These are phyloP conservation scores for Primulina eburnea DNA, from an alignment of 257 asterid genomes.

Conservation along the genomic window DNA sequence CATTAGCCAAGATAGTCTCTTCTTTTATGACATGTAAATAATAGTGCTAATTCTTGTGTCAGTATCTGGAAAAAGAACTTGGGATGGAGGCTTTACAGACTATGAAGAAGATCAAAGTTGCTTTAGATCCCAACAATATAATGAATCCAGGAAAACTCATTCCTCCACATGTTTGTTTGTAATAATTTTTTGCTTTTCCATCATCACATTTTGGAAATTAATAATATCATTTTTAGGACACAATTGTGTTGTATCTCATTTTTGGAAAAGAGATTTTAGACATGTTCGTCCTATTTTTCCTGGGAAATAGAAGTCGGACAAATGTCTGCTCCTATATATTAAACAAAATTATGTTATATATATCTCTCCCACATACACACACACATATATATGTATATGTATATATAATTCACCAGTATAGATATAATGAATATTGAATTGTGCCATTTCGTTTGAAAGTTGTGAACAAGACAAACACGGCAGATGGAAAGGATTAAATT, in stretches of 20 bases:
- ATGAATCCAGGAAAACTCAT: conserved; percentile 98
- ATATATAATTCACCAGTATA: too few relatives aligned
- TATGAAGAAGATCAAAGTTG: conserved; percentile 82
- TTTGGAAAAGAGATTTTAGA: too few relatives aligned
- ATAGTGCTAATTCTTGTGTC: conserved; percentile 23
- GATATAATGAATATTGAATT: too few relatives aligned
- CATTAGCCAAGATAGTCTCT: not conserved
- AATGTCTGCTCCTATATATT: too few relatives aligned
- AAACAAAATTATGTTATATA: too few relatives aligned
- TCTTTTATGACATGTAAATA: not conserved
- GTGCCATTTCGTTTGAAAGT: not conserved
- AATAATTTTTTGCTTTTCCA: not conserved
- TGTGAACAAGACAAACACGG: too few relatives aligned
- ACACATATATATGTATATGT: too few relatives aligned
- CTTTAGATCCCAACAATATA: conserved; percentile 78
- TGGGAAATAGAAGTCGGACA: too few relatives aligned
- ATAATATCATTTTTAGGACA: not conserved
- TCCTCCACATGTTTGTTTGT: conserved; percentile 81
- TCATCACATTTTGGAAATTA: not conserved
- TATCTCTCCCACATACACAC: too few relatives aligned
- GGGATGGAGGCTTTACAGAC: conserved; percentile 87
- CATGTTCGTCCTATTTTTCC: too few relatives aligned
- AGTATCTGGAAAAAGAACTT: conserved; percentile 90
- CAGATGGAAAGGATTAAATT: too few relatives aligned
- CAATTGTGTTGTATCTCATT: too few relatives aligned